phyloP scores from a whole-genome alignment of 345 rosid species.

The Rubroshorea leprosula region DNA sequence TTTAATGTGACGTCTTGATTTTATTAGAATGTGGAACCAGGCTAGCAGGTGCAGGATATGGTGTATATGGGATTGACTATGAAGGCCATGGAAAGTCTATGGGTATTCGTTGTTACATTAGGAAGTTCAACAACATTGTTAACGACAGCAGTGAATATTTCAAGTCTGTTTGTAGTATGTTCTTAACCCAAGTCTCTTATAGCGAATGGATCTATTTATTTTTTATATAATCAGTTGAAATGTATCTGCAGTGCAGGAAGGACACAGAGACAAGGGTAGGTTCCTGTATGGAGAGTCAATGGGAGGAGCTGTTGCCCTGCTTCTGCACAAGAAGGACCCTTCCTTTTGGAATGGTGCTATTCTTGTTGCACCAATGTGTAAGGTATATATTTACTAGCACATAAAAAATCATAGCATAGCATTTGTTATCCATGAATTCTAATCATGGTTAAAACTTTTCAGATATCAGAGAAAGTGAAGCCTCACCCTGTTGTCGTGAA shows the following conservation, averaged over 20 bases:
- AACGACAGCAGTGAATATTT: constrained; percentile 67
- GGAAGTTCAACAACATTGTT: constrained; percentile 60
- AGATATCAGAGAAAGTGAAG: constrained; percentile 95
- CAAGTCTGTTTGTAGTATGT: constrained; percentile 68
- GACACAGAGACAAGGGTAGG: constrained; percentile 64
- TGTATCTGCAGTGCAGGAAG: constrained; percentile 48
- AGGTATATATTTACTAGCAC: too few relatives aligned
- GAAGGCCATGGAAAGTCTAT: constrained; percentile 86
- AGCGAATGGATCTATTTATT: too few relatives aligned
- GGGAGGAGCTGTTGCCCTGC: constrained; percentile 94
- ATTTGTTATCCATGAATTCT: background rate
- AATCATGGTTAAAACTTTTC: background rate
- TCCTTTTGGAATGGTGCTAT: constrained; percentile 80
- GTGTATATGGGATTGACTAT: constrained; percentile 86
- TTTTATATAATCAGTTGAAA: background rate
- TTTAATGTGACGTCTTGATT: constrained; percentile 9
- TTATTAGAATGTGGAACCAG: constrained; percentile 72
- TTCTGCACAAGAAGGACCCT: constrained; percentile 80
- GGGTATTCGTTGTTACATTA: constrained; percentile 91
- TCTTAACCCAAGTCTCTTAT: background rate
- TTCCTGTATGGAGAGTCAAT: constrained; percentile 96
- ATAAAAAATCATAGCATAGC: too few relatives aligned
- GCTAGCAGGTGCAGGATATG: constrained; percentile 67
- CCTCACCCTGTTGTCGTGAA: constrained; percentile 85
- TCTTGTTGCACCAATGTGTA: constrained; percentile 98